These are phyloP conservation scores for Wickerhamomyces queroliae DNA, from an alignment of 805 yeast genomes.

Conservation along the genomic window DNA sequence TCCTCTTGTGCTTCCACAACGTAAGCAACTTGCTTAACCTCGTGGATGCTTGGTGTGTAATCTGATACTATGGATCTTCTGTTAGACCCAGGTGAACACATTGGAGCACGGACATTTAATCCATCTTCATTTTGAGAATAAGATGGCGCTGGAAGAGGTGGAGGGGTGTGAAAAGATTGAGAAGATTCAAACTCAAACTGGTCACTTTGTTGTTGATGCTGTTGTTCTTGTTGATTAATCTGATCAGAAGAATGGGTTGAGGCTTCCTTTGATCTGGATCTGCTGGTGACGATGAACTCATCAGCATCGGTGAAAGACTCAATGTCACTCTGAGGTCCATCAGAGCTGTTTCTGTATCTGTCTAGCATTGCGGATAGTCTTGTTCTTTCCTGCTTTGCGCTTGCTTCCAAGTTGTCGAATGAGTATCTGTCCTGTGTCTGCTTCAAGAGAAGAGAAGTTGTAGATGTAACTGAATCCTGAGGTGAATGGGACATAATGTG, in stretches of 20 bases:
- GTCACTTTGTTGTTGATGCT: neutral
- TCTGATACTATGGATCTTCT: conserved; percentile 22
- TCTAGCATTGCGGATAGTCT: conserved; percentile 12
- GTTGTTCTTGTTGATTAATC: neutral
- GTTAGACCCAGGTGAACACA: neutral
- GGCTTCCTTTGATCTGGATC: neutral
- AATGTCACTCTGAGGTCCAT: conserved; percentile 1
- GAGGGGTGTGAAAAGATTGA: neutral
- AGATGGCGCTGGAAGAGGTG: neutral
- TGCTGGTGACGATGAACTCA: conserved; percentile 13
- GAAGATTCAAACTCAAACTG: conserved; percentile 2
- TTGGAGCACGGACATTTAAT: no score
- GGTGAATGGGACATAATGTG: no score
- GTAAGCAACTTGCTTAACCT: conserved; percentile 15
- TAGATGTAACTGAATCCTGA: conserved; percentile 5
- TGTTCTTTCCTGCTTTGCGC: conserved; percentile 11
- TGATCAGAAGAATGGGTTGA: neutral
- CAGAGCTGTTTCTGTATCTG: conserved; percentile 1
- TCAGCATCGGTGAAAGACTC: conserved; percentile 17
- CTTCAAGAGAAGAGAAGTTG: conserved; percentile 9
- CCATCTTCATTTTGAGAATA: no score
- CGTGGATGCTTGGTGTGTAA: conserved; percentile 21
- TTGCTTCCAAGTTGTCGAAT: conserved; percentile 5
- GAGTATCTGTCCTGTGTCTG: conserved; percentile 2
- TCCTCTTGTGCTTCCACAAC: conserved; percentile 3